Percentiles rank a stretch among this genome's conserved stretches.
These are phyloP conservation scores for Jatropha podagrica DNA, from an alignment of 441 rosid genomes.

Conservation along the genomic window DNA sequence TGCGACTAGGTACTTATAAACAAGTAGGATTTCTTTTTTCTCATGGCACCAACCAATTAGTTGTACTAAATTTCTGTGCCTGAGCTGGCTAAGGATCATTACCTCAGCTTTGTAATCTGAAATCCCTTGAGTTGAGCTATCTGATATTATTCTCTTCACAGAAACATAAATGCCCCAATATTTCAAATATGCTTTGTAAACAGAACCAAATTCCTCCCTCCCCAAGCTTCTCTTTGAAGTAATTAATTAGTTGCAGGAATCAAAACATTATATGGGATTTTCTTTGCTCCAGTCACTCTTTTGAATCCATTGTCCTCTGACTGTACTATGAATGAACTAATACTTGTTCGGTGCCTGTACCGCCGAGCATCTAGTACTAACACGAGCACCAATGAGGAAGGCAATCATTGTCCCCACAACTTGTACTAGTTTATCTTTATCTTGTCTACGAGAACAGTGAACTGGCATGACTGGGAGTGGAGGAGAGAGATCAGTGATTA, in stretches of 20 bases:
- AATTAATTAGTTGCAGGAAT: not conserved
- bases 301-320: not conserved
- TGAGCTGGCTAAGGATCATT: conserved; percentile 11
- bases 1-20: conserved; percentile 8
- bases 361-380: not conserved
- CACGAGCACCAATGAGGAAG: too few species aligned
- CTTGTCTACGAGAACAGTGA: not conserved
- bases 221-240: not conserved
- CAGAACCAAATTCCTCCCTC: conserved; percentile 6
- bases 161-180: not conserved
- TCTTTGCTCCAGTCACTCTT: conserved; percentile 17
- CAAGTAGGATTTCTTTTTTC: not conserved
- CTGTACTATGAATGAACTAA: not conserved
- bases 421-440: not conserved
- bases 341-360: not conserved
- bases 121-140: not conserved
- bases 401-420: not conserved
- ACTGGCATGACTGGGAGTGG: not conserved
- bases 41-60: conserved; percentile 15
- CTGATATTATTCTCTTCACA: not conserved
- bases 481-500: not conserved
- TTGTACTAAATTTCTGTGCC: conserved; percentile 15
- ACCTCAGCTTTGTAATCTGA: conserved; percentile 3
- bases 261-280: conserved; percentile 7
- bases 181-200: not conserved